Evolutionary conservation across 2,329 filamentous ascomycete genomes (phyloP).

Genomic region (Penicillium sp.): DNA sequence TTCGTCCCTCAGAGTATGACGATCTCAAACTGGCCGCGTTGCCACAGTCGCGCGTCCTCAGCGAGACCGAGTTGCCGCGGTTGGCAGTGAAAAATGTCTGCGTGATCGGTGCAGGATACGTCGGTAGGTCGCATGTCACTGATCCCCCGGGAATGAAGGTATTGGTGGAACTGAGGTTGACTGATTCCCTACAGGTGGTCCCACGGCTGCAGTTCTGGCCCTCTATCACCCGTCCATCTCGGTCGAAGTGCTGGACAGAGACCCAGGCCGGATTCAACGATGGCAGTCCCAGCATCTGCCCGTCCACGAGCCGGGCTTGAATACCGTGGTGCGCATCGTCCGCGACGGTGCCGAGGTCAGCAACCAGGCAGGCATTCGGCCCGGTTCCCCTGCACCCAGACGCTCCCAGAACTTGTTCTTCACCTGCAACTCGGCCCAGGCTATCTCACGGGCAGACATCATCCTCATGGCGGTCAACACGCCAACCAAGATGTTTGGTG

Average conservation of each 20-base stretch:
- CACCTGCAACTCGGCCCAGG: conserved; percentile 64
- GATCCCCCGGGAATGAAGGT: too few species aligned
- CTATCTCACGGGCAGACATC: conserved; percentile 69
- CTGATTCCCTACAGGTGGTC: conserved; percentile 58
- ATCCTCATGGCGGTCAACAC: conserved; percentile 79
- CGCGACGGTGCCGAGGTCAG: conserved; percentile 38
- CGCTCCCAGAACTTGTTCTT: conserved; percentile 71
- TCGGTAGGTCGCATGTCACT: conserved; percentile 53
- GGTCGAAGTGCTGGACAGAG: conserved; percentile 75
- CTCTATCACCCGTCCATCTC: conserved; percentile 70
- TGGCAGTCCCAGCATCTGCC: conserved; percentile 76
- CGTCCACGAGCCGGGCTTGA: conserved; percentile 73
- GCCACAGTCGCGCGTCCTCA: conserved; percentile 14
- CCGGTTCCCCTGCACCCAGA: conserved; percentile 28
- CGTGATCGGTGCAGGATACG: conserved; percentile 75
- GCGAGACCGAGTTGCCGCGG: conserved; percentile 1
- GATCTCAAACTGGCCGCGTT: conserved; percentile 21
- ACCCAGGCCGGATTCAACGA: conserved; percentile 64
- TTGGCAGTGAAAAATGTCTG: conserved; percentile 55
- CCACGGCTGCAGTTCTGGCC: conserved; percentile 74
- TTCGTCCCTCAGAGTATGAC: conserved; percentile 27
- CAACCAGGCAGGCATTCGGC: neutral
- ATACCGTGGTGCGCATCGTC: conserved; percentile 62
- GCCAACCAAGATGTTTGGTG: conserved; percentile 71
- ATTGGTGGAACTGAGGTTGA: too few species aligned